Base-by-base conservation (phyloP, 805 yeast species). In the Tetrapisispora taiwanensis region DNA sequence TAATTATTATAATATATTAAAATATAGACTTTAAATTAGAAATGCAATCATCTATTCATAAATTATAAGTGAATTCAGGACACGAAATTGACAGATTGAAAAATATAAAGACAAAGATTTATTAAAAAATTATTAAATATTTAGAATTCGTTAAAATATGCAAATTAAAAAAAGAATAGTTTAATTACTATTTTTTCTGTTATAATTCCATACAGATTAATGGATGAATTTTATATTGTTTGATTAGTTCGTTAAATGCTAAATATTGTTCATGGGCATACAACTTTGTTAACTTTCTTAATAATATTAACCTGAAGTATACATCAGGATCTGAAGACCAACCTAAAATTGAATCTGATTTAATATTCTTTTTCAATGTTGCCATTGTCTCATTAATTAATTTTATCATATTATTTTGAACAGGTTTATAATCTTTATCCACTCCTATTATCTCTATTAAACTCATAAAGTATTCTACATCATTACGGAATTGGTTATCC, bases 401-500 rank as follows among this genome's bases (percentile, higher is more conserved):
- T 18, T 10, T 14, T 7, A 9, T 14, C 1, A 15, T 12, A 9
- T 18, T 20, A 24, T 26, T 7, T 15, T 24, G 10, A 26, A 24
- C 15, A 7, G 6, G 12, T 10, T 37, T 18, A 31, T 14, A 24
- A n/a, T 12, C 20, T 19, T 41, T 27, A 7, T 5, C 13, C 26
- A 30, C 24, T 18, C 20, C 7, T 4, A 17, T 30, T 17, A 26
- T 40, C 7, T 31, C 40, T 7, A 37, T 2, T 12, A 37, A 14
- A 37, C 27, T 33, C 22, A 18, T 18, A 27, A 10, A 37, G 14
- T 27, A 37, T 17, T 13, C 26, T 8, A 71, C 56, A 13, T 69
- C 72, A 54, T 79, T 76, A 51, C 78, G 68, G 61, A 78, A 84
- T 33, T 82, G 72, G 51, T 86, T 85, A 44, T 72, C 75, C 52